These are phyloP conservation scores for Scheffersomyces amazonensis DNA, from an alignment of 805 yeast species.

Conservation along the genomic window DNA sequence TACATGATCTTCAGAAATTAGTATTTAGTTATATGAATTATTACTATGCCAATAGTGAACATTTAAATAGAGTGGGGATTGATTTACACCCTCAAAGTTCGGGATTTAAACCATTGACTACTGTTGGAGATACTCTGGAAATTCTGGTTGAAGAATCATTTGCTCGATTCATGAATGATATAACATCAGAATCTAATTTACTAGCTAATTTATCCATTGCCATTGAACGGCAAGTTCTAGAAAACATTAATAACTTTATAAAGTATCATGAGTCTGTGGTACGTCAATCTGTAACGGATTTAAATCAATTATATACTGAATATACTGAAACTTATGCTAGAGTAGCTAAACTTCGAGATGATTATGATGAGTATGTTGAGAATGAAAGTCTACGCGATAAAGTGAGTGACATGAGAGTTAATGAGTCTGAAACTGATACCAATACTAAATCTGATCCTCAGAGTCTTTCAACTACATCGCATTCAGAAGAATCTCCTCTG, in stretches of 20 bases:
- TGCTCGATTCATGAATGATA: constrained; percentile 13
- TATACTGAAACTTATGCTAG: background rate
- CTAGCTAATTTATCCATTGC: constrained; percentile 24
- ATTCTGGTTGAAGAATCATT: constrained; percentile 3
- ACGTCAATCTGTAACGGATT: background rate
- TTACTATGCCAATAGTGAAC: constrained; percentile 33
- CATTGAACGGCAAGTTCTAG: constrained; percentile 33
- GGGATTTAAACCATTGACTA: constrained; percentile 10
- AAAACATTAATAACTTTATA: constrained; percentile 29
- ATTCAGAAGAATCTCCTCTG: constrained; percentile 3
- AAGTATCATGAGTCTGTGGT: constrained; percentile 33
- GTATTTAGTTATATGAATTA: constrained; percentile 35
- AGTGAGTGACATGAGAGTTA: background rate
- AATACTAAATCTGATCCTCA: background rate
- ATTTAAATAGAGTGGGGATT: constrained; percentile 23
- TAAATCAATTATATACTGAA: background rate
- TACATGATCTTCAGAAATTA: constrained; percentile 38
- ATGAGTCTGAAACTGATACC: background rate
- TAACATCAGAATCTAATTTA: constrained; percentile 20
- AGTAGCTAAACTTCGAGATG: background rate
- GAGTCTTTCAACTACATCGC: background rate
- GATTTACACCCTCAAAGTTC: constrained; percentile 18
- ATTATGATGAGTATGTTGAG: background rate
- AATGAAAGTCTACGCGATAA: background rate
- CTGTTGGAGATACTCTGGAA: background rate